Evolutionary conservation across 352 stramenopile genomes (phyloP).

Genomic region (Hyphochytrium catenoides): DNA sequence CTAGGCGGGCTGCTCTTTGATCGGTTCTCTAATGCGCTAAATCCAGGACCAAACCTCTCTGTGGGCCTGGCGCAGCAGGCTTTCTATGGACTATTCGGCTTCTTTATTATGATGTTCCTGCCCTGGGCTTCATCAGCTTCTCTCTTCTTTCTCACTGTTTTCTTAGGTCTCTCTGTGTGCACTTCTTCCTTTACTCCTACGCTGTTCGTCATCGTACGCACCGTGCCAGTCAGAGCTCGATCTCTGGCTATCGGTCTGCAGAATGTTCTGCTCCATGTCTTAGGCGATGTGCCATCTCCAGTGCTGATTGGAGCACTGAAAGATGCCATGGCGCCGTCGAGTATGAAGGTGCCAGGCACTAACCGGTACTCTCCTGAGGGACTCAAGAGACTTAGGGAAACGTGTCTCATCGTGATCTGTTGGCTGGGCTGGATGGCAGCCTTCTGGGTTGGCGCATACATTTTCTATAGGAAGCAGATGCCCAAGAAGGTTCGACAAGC

Average conservation of each 20-base stretch:
- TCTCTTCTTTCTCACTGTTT: slow-evolving; percentile 2
- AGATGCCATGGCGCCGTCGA: slow-evolving; percentile 3
- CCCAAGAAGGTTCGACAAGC: too few relatives aligned
- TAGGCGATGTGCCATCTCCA: slow-evolving; percentile 6
- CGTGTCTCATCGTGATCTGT: too few relatives aligned
- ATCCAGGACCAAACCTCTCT: slow-evolving; percentile 1
- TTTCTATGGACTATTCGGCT: too few relatives aligned
- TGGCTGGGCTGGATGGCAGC: too few relatives aligned
- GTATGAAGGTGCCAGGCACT: too few relatives aligned
- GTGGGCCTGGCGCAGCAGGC: background rate
- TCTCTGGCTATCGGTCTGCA: slow-evolving; percentile 3
- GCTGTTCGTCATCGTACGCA: slow-evolving; percentile 2
- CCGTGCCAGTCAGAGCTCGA: background rate
- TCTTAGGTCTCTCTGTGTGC: background rate
- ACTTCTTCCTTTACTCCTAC: background rate
- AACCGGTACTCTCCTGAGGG: too few relatives aligned
- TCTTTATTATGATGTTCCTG: too few relatives aligned
- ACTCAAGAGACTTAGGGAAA: too few relatives aligned
- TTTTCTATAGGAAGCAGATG: too few relatives aligned
- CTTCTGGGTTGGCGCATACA: too few relatives aligned
- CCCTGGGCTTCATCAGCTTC: background rate
- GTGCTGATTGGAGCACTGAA: slow-evolving; percentile 5
- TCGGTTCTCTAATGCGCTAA: background rate
- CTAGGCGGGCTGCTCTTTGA: slow-evolving; percentile 4
- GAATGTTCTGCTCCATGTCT: slow-evolving; percentile 3